Percentiles rank a stretch among this genome's conserved stretches.
These are phyloP conservation scores for Silene vulgaris DNA, from an alignment of 179 eudicot species.

Conservation along the genomic window DNA sequence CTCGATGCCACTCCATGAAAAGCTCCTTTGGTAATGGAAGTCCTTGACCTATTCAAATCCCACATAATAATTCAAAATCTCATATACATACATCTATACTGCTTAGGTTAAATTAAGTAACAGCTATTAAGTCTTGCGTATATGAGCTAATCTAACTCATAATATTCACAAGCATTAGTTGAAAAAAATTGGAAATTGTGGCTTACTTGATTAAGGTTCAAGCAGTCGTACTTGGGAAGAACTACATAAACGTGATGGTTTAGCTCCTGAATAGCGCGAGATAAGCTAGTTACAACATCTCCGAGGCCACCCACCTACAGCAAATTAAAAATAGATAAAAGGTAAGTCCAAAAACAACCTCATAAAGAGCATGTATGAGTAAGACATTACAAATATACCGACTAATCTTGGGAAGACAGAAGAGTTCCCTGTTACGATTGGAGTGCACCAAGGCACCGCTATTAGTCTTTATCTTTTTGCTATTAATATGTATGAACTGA, in stretches of 20 bases:
- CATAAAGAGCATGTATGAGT: background rate
- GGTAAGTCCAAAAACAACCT: background rate
- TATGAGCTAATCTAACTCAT: conserved; percentile 7
- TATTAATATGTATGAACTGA: too few relatives aligned
- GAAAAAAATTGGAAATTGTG: conserved; percentile 20
- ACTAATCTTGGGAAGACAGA: too few relatives aligned
- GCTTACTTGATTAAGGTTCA: conserved; percentile 81
- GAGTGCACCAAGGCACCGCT: too few relatives aligned
- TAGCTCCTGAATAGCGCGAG: conserved; percentile 95
- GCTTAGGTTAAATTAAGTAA: background rate
- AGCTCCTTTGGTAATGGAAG: conserved; percentile 69
- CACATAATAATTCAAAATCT: conserved; percentile 5
- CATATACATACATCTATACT: background rate
- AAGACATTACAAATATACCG: too few relatives aligned
- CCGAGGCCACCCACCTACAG: conserved; percentile 99
- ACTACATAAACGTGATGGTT: conserved; percentile 82
- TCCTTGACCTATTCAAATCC: conserved; percentile 64
- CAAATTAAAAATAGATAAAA: conserved; percentile 14
- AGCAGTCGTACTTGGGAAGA: conserved; percentile 89
- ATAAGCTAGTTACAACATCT: conserved; percentile 97
- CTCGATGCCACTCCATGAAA: conserved; percentile 83
- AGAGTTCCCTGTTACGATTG: too few relatives aligned
- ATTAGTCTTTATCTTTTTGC: too few relatives aligned
- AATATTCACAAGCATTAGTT: conserved; percentile 10
- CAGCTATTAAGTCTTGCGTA: background rate